These are phyloP conservation scores for Fusarium nisikadoi DNA, from an alignment of 2,329 filamentous ascomycete species.

Conservation along the genomic window DNA sequence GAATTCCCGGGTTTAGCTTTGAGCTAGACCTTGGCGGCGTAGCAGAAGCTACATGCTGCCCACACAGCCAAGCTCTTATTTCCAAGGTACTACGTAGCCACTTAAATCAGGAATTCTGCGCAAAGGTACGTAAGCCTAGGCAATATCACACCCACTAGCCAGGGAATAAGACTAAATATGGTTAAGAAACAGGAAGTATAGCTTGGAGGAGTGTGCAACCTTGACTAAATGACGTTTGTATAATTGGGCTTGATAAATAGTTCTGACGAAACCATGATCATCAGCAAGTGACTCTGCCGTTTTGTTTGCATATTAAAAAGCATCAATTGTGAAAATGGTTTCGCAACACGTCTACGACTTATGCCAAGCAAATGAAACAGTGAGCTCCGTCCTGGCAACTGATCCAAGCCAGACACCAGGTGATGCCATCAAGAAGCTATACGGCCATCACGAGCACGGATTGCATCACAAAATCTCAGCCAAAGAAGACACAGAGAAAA, in stretches of 20 bases:
- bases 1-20: background rate
- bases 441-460: constrained; percentile 47
- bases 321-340: constrained; percentile 35
- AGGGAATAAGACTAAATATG: background rate
- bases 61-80: background rate
- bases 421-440: constrained; percentile 67
- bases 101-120: background rate
- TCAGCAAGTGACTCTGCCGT: background rate
- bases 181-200: background rate
- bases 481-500: constrained; percentile 37
- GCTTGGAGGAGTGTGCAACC: background rate
- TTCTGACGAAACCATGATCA: background rate
- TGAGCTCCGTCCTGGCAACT: constrained; percentile 67
- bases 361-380: constrained; percentile 63
- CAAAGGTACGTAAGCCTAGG: constrained; percentile 12
- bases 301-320: background rate
- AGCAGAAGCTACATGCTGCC: background rate
- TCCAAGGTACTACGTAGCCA: background rate
- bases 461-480: constrained; percentile 6
- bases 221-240: constrained; percentile 5
- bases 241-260: background rate
- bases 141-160: background rate
- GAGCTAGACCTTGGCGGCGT: background rate
- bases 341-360: constrained; percentile 56
- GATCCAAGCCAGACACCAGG: constrained; percentile 64